phyloP scores from a whole-genome alignment of 2,329 filamentous ascomycete genomes.

The Penicillium sp. region DNA sequence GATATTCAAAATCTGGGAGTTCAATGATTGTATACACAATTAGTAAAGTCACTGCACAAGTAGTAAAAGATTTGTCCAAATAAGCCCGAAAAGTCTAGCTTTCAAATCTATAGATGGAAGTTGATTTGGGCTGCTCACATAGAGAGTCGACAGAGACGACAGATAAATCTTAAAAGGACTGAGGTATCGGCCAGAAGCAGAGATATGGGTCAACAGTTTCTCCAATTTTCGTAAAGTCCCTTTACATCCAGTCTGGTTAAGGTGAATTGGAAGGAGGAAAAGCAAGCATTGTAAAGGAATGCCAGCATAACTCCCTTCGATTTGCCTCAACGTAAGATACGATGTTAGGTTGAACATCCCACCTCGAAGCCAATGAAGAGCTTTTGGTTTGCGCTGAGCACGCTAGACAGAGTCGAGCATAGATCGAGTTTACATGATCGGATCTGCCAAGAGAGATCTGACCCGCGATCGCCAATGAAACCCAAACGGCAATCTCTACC shows the following conservation, averaged over 20 bases:
- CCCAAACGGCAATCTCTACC: not conserved
- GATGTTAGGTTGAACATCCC: not conserved
- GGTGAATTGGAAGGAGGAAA: not conserved
- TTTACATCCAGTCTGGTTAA: not conserved
- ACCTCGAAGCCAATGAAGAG: not conserved
- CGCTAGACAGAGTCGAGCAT: not conserved
- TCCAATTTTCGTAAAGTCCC: not conserved
- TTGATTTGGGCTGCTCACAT: not conserved
- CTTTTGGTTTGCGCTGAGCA: not conserved
- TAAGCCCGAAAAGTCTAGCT: not conserved
- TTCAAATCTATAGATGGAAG: not conserved
- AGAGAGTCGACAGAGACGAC: not conserved
- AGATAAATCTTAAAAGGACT: not conserved
- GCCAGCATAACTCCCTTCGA: not conserved
- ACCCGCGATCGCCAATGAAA: not conserved
- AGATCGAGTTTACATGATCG: not conserved
- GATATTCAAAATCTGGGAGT: too few relatives aligned
- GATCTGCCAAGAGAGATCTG: not conserved
- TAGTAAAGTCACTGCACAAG: too few relatives aligned
- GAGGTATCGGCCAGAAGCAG: not conserved
- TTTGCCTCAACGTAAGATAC: not conserved
- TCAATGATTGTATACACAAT: too few relatives aligned
- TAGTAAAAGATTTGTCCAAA: too few relatives aligned
- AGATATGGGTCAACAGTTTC: not conserved
- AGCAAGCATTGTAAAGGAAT: not conserved